Percentiles rank a stretch among this genome's conserved stretches.
These are phyloP conservation scores for Vigna mungo DNA, from an alignment of 306 rosid species.

Conservation along the genomic window DNA sequence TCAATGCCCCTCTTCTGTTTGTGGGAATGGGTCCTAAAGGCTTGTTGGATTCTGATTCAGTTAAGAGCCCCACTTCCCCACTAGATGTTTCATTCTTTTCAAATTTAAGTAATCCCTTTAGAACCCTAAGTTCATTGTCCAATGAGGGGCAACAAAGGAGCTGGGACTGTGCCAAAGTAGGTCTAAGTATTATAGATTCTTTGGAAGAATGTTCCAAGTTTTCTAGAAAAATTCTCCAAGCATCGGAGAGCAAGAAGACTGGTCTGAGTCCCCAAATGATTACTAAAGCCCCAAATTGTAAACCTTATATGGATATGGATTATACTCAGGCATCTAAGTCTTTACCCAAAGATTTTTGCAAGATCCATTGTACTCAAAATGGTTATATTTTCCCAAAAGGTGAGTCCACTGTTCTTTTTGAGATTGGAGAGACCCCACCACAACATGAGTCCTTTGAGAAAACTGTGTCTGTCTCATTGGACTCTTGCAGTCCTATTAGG, in stretches of 20 bases:
- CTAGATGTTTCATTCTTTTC: conserved; percentile 71
- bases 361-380: conserved; percentile 50
- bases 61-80: conserved; percentile 89
- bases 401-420: conserved; percentile 69
- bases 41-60: conserved; percentile 73
- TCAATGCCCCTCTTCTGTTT: conserved; percentile 68
- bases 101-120: conserved; percentile 59
- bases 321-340: conserved; percentile 68
- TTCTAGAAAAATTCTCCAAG: conserved; percentile 58
- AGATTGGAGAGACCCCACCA: conserved; percentile 66
- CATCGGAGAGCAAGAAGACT: conserved; percentile 69
- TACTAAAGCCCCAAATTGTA: conserved; percentile 52
- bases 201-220: conserved; percentile 63
- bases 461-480: conserved; percentile 62
- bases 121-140: conserved; percentile 53
- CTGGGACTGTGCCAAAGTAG: conserved; percentile 79
- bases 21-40: conserved; percentile 69
- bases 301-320: conserved; percentile 36
- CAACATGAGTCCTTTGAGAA: conserved; percentile 58
- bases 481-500: conserved; percentile 55
- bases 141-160: conserved; percentile 64
- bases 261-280: conserved; percentile 67
- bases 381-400: conserved; percentile 50
- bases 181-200: conserved; percentile 79
- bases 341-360: conserved; percentile 66